Base-by-base conservation (phyloP, 129 eudicot species). In the Glebionis coronaria region DNA sequence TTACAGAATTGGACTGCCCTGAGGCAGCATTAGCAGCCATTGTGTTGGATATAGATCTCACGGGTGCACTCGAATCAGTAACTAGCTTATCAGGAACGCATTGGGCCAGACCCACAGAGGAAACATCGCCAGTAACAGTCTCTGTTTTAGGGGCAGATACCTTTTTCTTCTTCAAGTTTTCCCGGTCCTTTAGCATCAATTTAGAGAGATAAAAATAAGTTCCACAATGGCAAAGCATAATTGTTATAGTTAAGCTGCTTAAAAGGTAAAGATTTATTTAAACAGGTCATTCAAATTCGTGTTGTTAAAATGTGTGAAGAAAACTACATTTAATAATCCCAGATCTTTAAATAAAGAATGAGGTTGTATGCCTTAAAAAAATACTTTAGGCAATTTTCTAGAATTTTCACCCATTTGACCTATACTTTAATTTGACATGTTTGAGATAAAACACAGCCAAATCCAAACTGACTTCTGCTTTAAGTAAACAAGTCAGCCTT, bases 81-180 rank as follows among this genome's bases (percentile, higher is more conserved):
- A 61, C 81, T 53, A 55, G 10, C 65, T 80, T 81, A 12, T 81
- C 76, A n/a, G 70, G 80, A n/a, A 58, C 44, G 59, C 60, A 51
- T 11, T 70, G 81, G 29, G 80, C 56, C 56, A 73, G 90, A 56
- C 70, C 79, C 58, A 61, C 71, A 61, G 78, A 44, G 56, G 12
- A 53, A 71, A 76, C 63, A 40, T 85, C 88, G 28, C 62, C 83
- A 20, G 67, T 73, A 73, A 13, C 28, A 13, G 70, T 52, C 1
- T 80, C 84, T 1, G 75, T n/a, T 73, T 83, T 82, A 20, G 77
- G 63, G 14, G 78, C 70, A 65, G 70, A 38, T 53, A 72, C 21
- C 76, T 85, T 91, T 86, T 84, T 85, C 76, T 76, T 80, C 82
- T 72, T 90, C 19, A 80, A 23, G 56, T 77, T 84, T 78, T 82